Evolutionary conservation across 2,329 filamentous ascomycete species (phyloP), one percentile per base, ranked within the genome.

Genomic region (Ophioceras dolichostomum): DNA sequence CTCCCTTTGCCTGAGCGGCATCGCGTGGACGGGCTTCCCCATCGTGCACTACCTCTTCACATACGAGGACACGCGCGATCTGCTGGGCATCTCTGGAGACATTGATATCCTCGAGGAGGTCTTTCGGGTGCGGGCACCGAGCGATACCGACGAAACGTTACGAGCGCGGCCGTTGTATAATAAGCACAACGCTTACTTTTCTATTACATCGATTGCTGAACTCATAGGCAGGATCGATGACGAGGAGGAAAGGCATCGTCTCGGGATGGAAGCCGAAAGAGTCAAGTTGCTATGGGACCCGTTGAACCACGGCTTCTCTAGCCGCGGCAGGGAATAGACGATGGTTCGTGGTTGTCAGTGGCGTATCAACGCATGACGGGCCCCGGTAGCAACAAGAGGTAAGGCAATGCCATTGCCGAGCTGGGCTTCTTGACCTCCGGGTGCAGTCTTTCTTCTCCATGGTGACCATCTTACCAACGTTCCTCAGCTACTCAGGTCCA

Each of bases 11-110:
- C 54, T 76, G 9, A 72, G 66, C 44, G 71, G 66, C 12, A 74
- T 76, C 42, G 60, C 70, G 2, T 76, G 70, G 70, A 64, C 65
- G 8, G 70, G 71, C 1, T 75, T 76, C 54, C 59, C 57, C 40
- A 63, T 69, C 49, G 58, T 76, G 39, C 74, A 71, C 50, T 73
- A 73, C 47, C 54, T 75, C 34, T 76, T 75, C 51, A 73, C 70
- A 0, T 72, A 75, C 47, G 65, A 73, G 49, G 70, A 76, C 49
- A 73, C 64, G 36, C 56, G 70, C 28, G 68, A 75, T 43, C 46
- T 71, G 5, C 74, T 76, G 45, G 50, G 53, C 3, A 73, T 74
- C 39, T 69, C 70, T 2, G 64, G 73, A 48, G 71, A 76, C 41
- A 72, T 75, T 42, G 63, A 73, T 34, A 75, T 76, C 38, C 46